Base-by-base conservation (phyloP, 2,329 filamentous ascomycete species). In the Fusarium metavorans region DNA sequence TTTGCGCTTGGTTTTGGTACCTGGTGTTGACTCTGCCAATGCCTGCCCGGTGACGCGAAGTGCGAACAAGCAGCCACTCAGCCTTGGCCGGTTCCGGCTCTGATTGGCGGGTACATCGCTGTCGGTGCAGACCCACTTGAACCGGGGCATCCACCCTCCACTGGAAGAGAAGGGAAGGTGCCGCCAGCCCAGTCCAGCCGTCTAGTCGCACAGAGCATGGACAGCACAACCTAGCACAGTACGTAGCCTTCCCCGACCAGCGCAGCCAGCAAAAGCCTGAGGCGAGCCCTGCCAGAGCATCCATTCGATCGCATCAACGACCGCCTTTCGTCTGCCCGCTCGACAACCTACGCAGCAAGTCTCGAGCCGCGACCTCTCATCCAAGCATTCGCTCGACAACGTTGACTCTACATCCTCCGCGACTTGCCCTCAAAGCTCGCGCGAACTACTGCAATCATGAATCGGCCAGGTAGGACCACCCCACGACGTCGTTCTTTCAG, bases 381-480 rank as follows among this genome's bases (percentile, higher is more conserved):
- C 56, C 25, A 68, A 72, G 61, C 54, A 72, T 73, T 73, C 57
- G 50, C 45, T 54, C 60, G 71, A 67, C 71, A 48, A 67, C 66
- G n/a, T 71, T 63, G 64, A 74, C 54, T 67, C 64, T 45, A 64
- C 54, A 72, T 60, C 32, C 70, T 41, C 54, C 45, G 48, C 60
- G 54, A 57, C 48, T 61, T 54, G 61, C 50, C 59, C 66, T 68
- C 58, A 69, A 71, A 62, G 59, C 72, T 73, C 72, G 77, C 77
- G 76, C 80, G 71, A 78, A 71, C 66, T 67, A 67, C 71, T 75
- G 72, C 80, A 82, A 86, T 82, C 80, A 90, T 90, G 88, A 90
- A 90, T 82, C 86, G 88, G 85, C 86, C 87, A 90, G 88, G 88
- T 90, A 90, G 82, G 85, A 80, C 79, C 76, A 72, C 76, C 80